Evolutionary conservation across 768 basidiomycete species (phyloP), one percentile per base, ranked within the genome.

Genomic region (Chlorophyllum brunneum): DNA sequence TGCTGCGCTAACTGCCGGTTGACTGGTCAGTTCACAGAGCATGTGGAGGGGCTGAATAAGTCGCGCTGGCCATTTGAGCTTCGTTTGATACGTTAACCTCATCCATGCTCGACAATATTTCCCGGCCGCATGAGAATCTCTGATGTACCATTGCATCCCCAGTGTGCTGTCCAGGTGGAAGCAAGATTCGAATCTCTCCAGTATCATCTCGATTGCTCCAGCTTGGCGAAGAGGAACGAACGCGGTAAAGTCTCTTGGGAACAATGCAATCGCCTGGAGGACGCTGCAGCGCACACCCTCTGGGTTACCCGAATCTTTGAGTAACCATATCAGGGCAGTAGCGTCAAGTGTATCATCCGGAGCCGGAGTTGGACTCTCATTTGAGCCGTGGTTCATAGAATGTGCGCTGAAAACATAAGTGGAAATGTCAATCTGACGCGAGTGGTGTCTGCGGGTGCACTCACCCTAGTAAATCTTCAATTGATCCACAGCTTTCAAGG

Each of bases 71-170:
- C 72, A 73, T 29, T 64, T 63, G 39, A 65, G 61, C 1, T 56
- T 55, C 3, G 67, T 69, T 16, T 68, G 68, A 29, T 70, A 67
- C 1, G 70, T 72, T 54, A 73, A 57, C 23, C 64, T 63, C 54
- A 75, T 65, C 73, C 73, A 75, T 15, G 70, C 68, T 16, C 68
- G 67, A 54, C 72, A 74, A 48, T 71, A 74, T 37, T 66, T 59
- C 56, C 63, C 67, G 15, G 72, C 72, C 4, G 51, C 61, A 9
- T 67, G 61, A 1, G 66, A 52, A 45, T 75, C 67, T 2, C 63
- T 59, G 6, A 72, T 59, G 44, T 70, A 64, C 70, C 74, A 75
- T 30, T 68, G 65, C 8, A 63, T 53, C 48, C 67, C 69, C 8
- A 69, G 58, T 8, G 70, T 69, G 9, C 59, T 65, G 54, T 74